Evolutionary conservation across 306 rosid genomes (phyloP).

Genomic region (Carpinus viminea): DNA sequence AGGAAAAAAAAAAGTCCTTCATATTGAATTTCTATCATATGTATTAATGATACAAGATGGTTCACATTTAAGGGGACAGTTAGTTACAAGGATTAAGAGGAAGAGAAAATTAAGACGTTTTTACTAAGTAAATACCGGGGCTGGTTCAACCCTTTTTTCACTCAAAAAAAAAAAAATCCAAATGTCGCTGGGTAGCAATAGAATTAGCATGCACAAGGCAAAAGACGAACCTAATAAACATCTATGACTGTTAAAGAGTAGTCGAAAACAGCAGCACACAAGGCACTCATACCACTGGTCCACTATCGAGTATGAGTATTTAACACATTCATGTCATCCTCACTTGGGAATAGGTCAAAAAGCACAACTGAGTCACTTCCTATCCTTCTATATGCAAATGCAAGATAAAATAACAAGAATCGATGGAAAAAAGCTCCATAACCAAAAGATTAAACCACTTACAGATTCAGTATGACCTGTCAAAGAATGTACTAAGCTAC

Average conservation of each 20-base stretch:
- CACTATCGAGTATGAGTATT: background rate
- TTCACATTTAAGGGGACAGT: background rate
- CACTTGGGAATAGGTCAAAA: background rate
- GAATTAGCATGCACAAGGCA: background rate
- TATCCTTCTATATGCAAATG: conserved; percentile 7
- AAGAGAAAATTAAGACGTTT: background rate
- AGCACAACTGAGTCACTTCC: conserved; percentile 6
- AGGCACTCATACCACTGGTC: background rate
- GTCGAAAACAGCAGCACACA: background rate
- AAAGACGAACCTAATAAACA: background rate
- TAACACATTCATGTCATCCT: background rate
- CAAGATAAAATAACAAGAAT: conserved; percentile 5
- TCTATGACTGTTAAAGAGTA: background rate
- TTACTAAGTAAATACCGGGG: too few species aligned
- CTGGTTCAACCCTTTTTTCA: too few species aligned
- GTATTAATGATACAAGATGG: background rate
- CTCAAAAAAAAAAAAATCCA: too few species aligned
- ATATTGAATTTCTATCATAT: background rate
- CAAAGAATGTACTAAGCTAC: conserved; percentile 95
- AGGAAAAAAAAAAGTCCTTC: background rate
- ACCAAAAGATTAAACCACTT: conserved; percentile 43
- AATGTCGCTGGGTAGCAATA: background rate
- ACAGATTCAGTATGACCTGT: conserved; percentile 97
- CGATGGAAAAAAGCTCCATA: conserved; percentile 12
- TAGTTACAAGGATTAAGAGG: background rate